These are phyloP conservation scores for Scedosporium boydii DNA, from an alignment of 2,329 filamentous ascomycete genomes.

Conservation along the genomic window DNA sequence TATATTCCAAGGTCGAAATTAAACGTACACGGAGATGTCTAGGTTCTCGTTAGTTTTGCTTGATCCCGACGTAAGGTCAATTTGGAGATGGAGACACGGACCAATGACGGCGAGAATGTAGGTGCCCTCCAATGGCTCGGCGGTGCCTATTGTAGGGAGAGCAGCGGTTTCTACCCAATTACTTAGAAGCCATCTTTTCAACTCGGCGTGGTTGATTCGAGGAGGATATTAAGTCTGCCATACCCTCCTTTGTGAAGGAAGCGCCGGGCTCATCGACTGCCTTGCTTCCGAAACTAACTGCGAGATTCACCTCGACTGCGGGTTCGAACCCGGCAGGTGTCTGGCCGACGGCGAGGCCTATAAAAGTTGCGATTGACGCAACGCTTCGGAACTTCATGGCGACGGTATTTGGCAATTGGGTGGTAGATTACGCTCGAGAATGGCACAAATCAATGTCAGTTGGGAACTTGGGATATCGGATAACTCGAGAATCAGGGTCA, in stretches of 20 bases:
- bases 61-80: neutral
- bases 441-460: neutral
- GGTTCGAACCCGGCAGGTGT: constrained; percentile 3
- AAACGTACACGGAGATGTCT: constrained; percentile 6
- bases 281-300: constrained; percentile 1
- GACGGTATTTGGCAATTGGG: neutral
- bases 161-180: constrained; percentile 1
- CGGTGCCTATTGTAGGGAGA: constrained; percentile 1
- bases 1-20: neutral
- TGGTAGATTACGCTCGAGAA: neutral
- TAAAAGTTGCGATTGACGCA: neutral
- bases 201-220: neutral
- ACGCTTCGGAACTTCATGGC: neutral
- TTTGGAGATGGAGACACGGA: neutral
- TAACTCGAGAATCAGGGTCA: neutral
- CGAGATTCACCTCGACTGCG: constrained; percentile 3
- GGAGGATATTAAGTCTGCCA: neutral
- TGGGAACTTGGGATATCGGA: neutral
- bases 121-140: constrained; percentile 3
- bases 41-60: neutral
- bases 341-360: neutral
- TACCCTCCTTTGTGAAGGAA: constrained; percentile 3
- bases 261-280: neutral
- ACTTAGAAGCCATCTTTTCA: neutral
- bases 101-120: constrained; percentile 2